Base-by-base conservation (phyloP, 495 filamentous ascomycete genomes). In the Neurospora sp. region DNA sequence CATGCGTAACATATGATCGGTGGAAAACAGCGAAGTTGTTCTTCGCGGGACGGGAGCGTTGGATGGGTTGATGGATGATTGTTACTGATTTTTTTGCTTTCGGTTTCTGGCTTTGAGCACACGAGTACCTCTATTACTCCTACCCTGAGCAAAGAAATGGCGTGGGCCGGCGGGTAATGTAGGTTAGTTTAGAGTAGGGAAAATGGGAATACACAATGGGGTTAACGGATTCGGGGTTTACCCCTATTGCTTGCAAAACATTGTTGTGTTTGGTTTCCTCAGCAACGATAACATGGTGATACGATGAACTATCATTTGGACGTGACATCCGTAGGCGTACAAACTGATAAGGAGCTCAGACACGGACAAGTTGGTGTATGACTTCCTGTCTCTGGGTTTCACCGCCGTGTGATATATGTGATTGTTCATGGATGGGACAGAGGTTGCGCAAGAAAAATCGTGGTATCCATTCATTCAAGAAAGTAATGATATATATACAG, bases 401-500 rank as follows among this genome's bases (percentile, higher is more conserved):
- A 12, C 31, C 12, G 27, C 1, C 20, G n/a, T 31, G 48, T 39
- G 5, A 71, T n/a, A 41, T 41, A 41, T 41, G 40, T 41, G 14
- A 41, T 41, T 41, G 1, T 16, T 5, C 14, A 41, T 14, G 14
- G 40, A 41, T 40, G 20, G 20, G 35, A 37, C 71, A 18, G 27
- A 41, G 27, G 41, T n/a, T 69, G 39, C 31, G 16, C 22, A 35
- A n/a, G 40, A 41, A 73, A 76, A 71, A 22, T 68, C 68, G 73
- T 78, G 75, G 76, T 78, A 78, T 78, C 75, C 73, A 72, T 72
- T 72, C 70, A 35, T 46, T 65, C 61, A 73, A 61, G 27, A 27
- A 61, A 65, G 35, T 65, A 65, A 65, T 65, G 53, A 73, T 78
- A 78, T 78, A 78, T 78, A 41, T 78, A 78, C 76, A 78, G 71